These are phyloP conservation scores for Geotrichum klebahnii DNA, from an alignment of 1,139 yeast genomes.

Conservation along the genomic window DNA sequence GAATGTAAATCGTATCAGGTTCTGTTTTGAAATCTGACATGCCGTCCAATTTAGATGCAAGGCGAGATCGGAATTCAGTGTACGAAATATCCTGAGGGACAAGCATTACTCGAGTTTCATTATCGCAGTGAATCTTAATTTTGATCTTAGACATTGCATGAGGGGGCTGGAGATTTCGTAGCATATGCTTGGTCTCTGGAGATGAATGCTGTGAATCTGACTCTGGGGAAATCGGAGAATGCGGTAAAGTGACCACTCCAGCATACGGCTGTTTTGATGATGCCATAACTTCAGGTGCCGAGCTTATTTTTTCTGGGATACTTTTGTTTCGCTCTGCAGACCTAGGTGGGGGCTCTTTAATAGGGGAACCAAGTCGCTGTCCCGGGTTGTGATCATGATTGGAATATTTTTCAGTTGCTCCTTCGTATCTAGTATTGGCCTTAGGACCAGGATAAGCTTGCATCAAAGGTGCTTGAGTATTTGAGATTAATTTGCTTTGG, in stretches of 20 bases:
- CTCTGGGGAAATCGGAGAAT: not conserved
- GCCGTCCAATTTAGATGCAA: constrained; percentile 14
- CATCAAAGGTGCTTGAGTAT: too few relatives aligned
- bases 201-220: not conserved
- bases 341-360: constrained; percentile 1
- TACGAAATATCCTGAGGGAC: constrained; percentile 13
- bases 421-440: not conserved
- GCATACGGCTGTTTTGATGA: not conserved
- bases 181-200: constrained; percentile 4
- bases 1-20: not conserved
- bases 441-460: too few relatives aligned
- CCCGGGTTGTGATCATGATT: not conserved
- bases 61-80: constrained; percentile 9
- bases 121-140: constrained; percentile 19
- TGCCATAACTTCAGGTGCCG: constrained; percentile 2
- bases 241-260: not conserved
- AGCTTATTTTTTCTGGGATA: not conserved
- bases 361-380: not conserved
- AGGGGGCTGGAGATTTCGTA: not conserved
- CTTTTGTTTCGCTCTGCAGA: not conserved
- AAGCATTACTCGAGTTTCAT: constrained; percentile 19
- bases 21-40: not conserved
- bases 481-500: too few relatives aligned
- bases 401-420: not conserved
- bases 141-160: constrained; percentile 2